Evolutionary conservation across 192 early-diverging fungal genomes (phyloP), one percentile per base, ranked within the genome.

Genomic region (Rhizophlyctis rosea): DNA sequence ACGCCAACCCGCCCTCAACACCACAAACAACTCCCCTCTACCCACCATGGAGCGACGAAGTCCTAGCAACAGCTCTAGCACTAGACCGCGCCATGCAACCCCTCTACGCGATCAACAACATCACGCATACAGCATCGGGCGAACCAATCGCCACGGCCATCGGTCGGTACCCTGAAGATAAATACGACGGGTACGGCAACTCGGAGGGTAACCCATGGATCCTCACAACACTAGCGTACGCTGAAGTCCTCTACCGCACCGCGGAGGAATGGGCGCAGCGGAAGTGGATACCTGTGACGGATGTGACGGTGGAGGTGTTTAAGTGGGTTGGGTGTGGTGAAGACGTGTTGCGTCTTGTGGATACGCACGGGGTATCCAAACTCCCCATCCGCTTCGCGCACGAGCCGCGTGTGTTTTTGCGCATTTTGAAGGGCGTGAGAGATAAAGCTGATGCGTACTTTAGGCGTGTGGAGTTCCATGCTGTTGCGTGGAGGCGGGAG

Each of bases 121-220:
- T 25, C 1, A 27, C 52, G 18, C 28, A 39, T 34, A 7, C 48
- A 13, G 59, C 59, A 7, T 9, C 25, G 30, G 49, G n/a, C n/a
- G n/a, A n/a, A n/a, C n/a, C n/a, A n/a, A n/a, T 75, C 7, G 87
- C 76, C 16, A 76, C 74, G 14, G 88, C 84, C 0, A 76, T 88
- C 27, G 91, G 90, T 13, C 61, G 91, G 31, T 93, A 93, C 57
- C 73, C 80, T 1, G 91, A 88, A 65, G 91, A 93, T 71, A 71
- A 73, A 18, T 93, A 93, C 50, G 69, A 91, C 54, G 90, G 90
- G 29, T 69, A 77, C 32, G 34, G 47, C 36, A 34, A 3, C n/a
- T 54, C 54, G 0, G 9, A 14, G 33, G 91, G 86, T 23, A 93
- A 93, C 61, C 88, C 91, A 1, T 93, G 91, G 91, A 76, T 85